A percentile compares a stretch with the other conserved stretches of the same genome.
Evolutionary conservation across 257 asterid genomes (phyloP).

Genomic region (Apocynum venetum): DNA sequence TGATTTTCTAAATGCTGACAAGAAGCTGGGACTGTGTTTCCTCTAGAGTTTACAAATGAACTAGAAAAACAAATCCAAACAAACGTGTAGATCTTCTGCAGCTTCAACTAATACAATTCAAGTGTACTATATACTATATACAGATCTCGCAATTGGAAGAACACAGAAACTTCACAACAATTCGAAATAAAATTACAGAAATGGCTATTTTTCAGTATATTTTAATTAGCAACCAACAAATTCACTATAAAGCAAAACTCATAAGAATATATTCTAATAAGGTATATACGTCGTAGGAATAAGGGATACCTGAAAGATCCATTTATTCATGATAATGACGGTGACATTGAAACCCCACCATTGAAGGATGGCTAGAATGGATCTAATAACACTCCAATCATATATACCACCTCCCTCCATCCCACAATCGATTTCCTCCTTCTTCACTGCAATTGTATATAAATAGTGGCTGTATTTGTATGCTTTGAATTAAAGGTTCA

Average conservation of each 20-base stretch:
- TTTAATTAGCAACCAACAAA: background rate
- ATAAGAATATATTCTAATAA: background rate
- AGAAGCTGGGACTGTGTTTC: background rate
- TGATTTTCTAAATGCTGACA: no score
- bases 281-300: background rate
- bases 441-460: background rate
- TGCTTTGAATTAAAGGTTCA: background rate
- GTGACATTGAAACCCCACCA: conserved; percentile 93
- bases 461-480: no score
- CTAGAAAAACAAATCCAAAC: background rate
- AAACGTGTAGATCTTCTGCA: background rate
- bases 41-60: background rate
- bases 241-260: background rate
- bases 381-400: conserved; percentile 64
- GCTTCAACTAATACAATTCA: background rate
- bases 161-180: background rate
- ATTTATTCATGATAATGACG: conserved; percentile 77
- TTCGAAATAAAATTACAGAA: background rate
- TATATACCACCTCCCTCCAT: conserved; percentile 55
- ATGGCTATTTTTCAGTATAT: background rate
- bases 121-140: background rate
- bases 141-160: background rate
- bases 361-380: conserved; percentile 63
- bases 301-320: conserved; percentile 75
- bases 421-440: background rate